Conservation (phyloP, 352 stramenopile genomes). For the Phytophthora idaei region DNA sequence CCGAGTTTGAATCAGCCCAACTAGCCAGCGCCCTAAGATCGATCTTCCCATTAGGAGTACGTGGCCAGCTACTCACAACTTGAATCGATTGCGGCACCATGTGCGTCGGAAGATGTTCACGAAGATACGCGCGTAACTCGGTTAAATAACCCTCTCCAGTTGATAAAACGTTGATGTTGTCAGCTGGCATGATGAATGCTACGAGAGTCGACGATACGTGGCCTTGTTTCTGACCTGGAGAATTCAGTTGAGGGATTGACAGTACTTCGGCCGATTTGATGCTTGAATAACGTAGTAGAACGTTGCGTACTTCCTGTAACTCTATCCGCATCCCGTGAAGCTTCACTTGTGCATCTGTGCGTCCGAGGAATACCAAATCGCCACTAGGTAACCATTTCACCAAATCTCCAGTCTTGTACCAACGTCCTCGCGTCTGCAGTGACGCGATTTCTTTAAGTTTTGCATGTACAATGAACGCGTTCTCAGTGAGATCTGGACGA, state of each 20-base stretch:
- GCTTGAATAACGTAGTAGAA: conserved; percentile 41
- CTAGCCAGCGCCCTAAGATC: conserved; percentile 48
- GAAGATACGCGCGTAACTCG: conserved; percentile 32
- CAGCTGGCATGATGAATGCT: conserved; percentile 53
- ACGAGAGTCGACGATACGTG: conserved; percentile 37
- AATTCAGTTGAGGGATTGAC: conserved; percentile 25
- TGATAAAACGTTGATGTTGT: conserved; percentile 8
- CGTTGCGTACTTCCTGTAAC: conserved; percentile 76
- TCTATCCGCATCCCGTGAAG: conserved; percentile 84
- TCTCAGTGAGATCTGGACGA: conserved; percentile 45
- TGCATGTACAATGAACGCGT: conserved; percentile 27
- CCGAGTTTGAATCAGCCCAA: neutral
- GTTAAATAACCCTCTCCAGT: conserved; percentile 15
- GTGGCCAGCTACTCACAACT: conserved; percentile 51
- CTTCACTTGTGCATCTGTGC: conserved; percentile 82
- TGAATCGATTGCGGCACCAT: conserved; percentile 70
- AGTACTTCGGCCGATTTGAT: conserved; percentile 60
- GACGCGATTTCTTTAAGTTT: conserved; percentile 18
- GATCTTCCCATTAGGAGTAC: conserved; percentile 80
- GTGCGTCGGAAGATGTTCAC: conserved; percentile 51
- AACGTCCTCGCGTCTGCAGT: conserved; percentile 21
- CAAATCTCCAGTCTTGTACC: conserved; percentile 77
- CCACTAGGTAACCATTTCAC: conserved; percentile 60
- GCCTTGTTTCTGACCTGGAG: conserved; percentile 10
- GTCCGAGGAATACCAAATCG: conserved; percentile 67